Conservation (phyloP, 2,329 filamentous ascomycete species). For the Metarhizium brunneum region DNA sequence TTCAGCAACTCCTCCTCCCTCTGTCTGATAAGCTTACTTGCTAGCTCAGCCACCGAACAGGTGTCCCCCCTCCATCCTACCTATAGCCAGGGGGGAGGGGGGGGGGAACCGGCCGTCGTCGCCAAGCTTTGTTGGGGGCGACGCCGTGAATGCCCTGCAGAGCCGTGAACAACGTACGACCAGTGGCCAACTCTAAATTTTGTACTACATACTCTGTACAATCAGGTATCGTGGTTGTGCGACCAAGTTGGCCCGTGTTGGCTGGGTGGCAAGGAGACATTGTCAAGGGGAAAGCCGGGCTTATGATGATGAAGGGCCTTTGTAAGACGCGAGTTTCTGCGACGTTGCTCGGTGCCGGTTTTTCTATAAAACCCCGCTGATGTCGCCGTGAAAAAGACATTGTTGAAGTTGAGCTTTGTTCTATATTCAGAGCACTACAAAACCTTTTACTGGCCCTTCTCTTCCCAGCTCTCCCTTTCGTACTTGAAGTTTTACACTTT, state of each 20-base stretch:
- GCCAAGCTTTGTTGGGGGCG: background rate
- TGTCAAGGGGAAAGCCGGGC: too few relatives aligned
- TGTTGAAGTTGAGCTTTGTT: background rate
- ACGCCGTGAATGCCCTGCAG: background rate
- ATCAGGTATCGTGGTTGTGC: background rate
- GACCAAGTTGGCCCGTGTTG: background rate
- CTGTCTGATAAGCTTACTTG: constrained; percentile 6
- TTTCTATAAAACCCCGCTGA: background rate
- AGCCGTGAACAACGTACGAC: background rate
- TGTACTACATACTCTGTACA: background rate
- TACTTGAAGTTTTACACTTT: too few relatives aligned
- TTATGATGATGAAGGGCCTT: background rate
- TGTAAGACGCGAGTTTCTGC: background rate
- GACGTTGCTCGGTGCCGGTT: background rate
- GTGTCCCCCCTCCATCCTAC: background rate
- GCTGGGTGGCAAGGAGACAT: background rate
- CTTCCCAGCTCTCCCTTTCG: too few relatives aligned
- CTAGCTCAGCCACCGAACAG: background rate
- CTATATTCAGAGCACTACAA: background rate
- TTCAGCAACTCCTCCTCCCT: background rate
- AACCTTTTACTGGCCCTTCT: background rate
- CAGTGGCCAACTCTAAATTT: background rate
- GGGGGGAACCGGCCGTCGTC: background rate
- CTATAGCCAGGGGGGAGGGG: background rate
- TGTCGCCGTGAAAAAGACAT: background rate